Percentiles rank a stretch among this genome's conserved stretches.
Evolutionary conservation across 2,329 filamentous ascomycete species (phyloP).

Genomic region (Colletotrichum sublineola): DNA sequence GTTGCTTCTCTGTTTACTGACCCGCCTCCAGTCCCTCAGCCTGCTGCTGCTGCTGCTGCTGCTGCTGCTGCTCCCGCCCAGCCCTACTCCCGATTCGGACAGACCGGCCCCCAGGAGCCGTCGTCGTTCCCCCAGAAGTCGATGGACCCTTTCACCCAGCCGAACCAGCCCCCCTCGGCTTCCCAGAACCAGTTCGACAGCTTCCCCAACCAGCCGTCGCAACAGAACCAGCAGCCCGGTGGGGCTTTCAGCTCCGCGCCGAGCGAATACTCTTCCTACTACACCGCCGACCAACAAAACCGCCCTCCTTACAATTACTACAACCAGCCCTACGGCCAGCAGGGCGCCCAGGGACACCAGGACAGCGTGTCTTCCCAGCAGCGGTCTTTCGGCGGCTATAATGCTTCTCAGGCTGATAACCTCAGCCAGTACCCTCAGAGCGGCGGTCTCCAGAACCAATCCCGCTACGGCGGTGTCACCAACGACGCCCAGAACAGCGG

Average conservation of each 20-base stretch:
- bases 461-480: conserved; percentile 68
- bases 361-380: conserved; percentile 79
- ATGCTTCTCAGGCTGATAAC: conserved; percentile 72
- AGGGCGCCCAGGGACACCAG: conserved; percentile 75
- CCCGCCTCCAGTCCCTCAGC: conserved; percentile 53
- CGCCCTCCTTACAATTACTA: conserved; percentile 86
- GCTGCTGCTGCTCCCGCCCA: conserved; percentile 70
- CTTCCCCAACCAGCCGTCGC: conserved; percentile 70
- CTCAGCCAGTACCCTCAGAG: conserved; percentile 81
- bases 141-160: conserved; percentile 88
- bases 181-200: conserved; percentile 71
- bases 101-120: conserved; percentile 71
- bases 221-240: conserved; percentile 69
- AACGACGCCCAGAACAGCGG: conserved; percentile 87
- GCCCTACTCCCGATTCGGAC: conserved; percentile 79
- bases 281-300: conserved; percentile 79
- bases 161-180: conserved; percentile 62
- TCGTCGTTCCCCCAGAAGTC: conserved; percentile 79
- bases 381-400: conserved; percentile 83
- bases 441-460: conserved; percentile 69
- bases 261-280: conserved; percentile 87
- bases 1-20: conserved; percentile 5
- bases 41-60: conserved; percentile 66
- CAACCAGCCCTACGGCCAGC: conserved; percentile 69
- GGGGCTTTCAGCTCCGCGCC: conserved; percentile 80